Percentiles rank a stretch among this genome's conserved stretches.
phyloP scores from a whole-genome alignment of 164 flowering plant genomes.

The Dillenia suffruticosa region DNA sequence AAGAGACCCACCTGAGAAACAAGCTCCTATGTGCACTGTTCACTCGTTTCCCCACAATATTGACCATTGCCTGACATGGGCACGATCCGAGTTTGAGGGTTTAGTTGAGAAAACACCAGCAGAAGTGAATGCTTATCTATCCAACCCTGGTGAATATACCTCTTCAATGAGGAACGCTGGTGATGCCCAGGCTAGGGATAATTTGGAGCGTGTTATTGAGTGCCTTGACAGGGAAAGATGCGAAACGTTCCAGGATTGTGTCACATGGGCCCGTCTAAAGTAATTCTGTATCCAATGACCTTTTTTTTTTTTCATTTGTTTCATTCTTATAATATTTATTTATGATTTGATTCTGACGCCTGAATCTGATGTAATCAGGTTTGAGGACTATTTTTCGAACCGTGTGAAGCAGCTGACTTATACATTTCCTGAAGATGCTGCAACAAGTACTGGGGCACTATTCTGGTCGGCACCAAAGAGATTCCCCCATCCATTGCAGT shows the following conservation, averaged over 20 bases:
- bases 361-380: constrained; percentile 36
- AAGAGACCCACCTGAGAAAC: constrained; percentile 90
- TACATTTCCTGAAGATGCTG: constrained; percentile 83
- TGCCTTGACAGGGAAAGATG: constrained; percentile 75
- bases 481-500: constrained; percentile 67
- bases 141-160: constrained; percentile 60
- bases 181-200: constrained; percentile 88
- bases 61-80: constrained; percentile 94
- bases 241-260: constrained; percentile 72
- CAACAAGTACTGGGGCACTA: constrained; percentile 72
- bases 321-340: too few relatives aligned
- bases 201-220: constrained; percentile 72
- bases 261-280: constrained; percentile 85
- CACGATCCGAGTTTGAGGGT: constrained; percentile 91
- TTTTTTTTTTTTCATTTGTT: too few relatives aligned
- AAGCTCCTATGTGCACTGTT: constrained; percentile 95
- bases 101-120: constrained; percentile 90
- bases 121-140: constrained; percentile 74
- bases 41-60: constrained; percentile 93
- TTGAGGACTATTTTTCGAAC: constrained; percentile 73
- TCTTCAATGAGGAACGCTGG: constrained; percentile 64
- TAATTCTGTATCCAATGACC: constrained; percentile 15
- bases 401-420: constrained; percentile 81
- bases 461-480: constrained; percentile 94
- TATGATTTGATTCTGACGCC: background rate